Conservation (phyloP, 2,329 filamentous ascomycete genomes). For the Xylaria hypoxylon region DNA sequence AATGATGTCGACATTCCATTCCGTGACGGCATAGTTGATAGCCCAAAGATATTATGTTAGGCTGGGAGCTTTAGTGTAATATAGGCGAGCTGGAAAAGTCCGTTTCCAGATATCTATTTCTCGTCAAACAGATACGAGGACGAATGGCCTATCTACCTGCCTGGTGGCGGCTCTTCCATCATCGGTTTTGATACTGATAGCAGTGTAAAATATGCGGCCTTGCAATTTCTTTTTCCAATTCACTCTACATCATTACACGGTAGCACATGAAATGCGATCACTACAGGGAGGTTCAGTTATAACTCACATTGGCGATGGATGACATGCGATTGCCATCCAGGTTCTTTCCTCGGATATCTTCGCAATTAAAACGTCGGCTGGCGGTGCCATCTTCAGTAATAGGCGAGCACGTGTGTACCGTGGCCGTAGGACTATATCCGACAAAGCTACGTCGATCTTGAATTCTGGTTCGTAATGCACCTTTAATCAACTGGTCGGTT, state of each 20-base stretch:
- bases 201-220: too few species aligned
- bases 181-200: too few species aligned
- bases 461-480: neutral
- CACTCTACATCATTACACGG: too few species aligned
- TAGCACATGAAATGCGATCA: too few species aligned
- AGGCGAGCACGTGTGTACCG: conserved; percentile 20
- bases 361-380: conserved; percentile 19
- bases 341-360: conserved; percentile 1
- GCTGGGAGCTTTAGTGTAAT: neutral
- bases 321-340: neutral
- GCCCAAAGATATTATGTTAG: conserved; percentile 1
- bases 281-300: neutral
- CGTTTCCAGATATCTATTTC: too few species aligned
- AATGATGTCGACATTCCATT: conserved; percentile 15
- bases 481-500: conserved; percentile 6
- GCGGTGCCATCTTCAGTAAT: conserved; percentile 7
- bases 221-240: too few species aligned
- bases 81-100: too few species aligned
- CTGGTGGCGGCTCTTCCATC: too few species aligned
- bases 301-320: conserved; percentile 5
- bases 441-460: conserved; percentile 3
- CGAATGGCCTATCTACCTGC: too few species aligned
- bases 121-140: too few species aligned
- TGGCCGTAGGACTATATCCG: conserved; percentile 6
- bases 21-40: conserved; percentile 2